These are phyloP conservation scores for Carex scoparia DNA, from an alignment of 176 grass and related monocot genomes.

Conservation along the genomic window DNA sequence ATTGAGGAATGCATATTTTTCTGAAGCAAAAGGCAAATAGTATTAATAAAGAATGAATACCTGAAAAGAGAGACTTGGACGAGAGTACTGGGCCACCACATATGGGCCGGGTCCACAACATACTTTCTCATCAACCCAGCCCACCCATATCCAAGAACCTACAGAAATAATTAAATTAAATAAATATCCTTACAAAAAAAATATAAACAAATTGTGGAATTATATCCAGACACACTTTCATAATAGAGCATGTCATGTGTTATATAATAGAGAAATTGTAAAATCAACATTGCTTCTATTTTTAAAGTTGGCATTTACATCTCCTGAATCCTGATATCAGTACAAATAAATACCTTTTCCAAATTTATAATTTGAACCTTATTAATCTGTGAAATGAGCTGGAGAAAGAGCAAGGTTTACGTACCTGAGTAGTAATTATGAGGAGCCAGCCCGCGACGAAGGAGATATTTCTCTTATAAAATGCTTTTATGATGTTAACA, in stretches of 20 bases:
- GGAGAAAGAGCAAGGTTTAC: constrained; percentile 10
- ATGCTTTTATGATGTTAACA: constrained; percentile 56
- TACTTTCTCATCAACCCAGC: constrained; percentile 87
- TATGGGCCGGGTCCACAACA: constrained; percentile 79
- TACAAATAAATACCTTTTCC: neutral
- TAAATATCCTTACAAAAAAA: too few relatives aligned
- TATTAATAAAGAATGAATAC: constrained; percentile 14
- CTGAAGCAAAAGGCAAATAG: too few relatives aligned
- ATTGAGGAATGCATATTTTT: too few relatives aligned
- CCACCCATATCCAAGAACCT: constrained; percentile 91
- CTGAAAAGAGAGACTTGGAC: constrained; percentile 90
- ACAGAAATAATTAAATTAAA: neutral
- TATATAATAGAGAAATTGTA: neutral
- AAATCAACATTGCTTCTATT: neutral
- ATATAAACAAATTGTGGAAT: neutral
- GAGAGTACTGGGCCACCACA: constrained; percentile 74
- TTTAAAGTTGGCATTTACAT: too few relatives aligned
- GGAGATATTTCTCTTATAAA: constrained; percentile 54
- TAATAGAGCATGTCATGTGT: neutral
- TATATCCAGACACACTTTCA: neutral
- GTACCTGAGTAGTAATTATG: constrained; percentile 71
- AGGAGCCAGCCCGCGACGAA: constrained; percentile 45
- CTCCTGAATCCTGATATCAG: neutral
- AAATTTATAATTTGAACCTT: neutral
- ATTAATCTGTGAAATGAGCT: neutral